Evolutionary conservation across 1,284 basidiomycete species (phyloP), one percentile per base, ranked within the genome.

Genomic region (Papiliotrema fonsecae): DNA sequence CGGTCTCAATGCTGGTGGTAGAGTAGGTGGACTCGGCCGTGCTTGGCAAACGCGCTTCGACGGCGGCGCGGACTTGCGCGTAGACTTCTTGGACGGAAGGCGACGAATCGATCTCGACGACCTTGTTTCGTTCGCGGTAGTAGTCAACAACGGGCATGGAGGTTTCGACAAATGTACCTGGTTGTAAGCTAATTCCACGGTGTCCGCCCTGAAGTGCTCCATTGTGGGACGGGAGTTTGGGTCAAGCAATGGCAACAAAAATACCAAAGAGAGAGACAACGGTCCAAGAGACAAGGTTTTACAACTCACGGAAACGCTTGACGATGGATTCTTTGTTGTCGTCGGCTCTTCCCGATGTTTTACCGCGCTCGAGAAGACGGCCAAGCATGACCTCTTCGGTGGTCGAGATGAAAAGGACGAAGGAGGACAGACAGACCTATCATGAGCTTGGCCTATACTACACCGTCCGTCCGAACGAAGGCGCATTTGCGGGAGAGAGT

Each of bases 111-210:
- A 94, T 81, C 89, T 88, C 81, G 19, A 84, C 83, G 18, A 97
- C 88, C 70, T 90, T 90, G 64, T 76, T 77, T 51, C 79, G 69
- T 52, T 78, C 73, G 47, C 79, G 75, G 73, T 96, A 97, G 72
- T 92, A 80, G 47, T 94, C 79, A 54, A 98, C 89, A 47, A 99
- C 96, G 11, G 96, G 94, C 87, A 91, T 90, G n/a, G 88, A 91
- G 41, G 91, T 87, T 42, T 87, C 83, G 55, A 86, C 79, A 75
- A 97, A 97, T 1, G 93, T 96, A 32, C 76, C 91, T 94, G 52
- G 6, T 5, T 2, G 37, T 34, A 13, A 45, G 25, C 24, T 45
- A 36, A 16, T 51, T n/a, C n/a, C 47, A 52, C 32, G 25, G 22
- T 28, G 16, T 10, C 32, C 26, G 44, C n/a, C n/a, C n/a, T n/a